Percentiles rank a stretch among this genome's conserved stretches.
Evolutionary conservation across 495 filamentous ascomycete species (phyloP).

Genomic region (Usnea hakonensis): DNA sequence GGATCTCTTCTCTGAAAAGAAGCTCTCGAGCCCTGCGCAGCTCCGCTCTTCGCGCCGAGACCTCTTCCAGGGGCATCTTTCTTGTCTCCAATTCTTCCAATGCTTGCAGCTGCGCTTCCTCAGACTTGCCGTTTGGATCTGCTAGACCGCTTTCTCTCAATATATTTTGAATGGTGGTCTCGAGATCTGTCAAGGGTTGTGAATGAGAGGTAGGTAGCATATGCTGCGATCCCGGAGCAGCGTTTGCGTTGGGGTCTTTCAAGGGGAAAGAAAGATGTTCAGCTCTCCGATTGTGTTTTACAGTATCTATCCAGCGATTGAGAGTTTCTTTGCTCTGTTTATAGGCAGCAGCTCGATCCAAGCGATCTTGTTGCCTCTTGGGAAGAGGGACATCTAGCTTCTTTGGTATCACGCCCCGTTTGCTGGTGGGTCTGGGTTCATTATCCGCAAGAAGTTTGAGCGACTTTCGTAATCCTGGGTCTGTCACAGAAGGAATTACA

Average conservation of each 20-base stretch:
- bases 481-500: constrained; percentile 63
- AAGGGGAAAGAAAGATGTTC: constrained; percentile 91
- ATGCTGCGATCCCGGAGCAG: constrained; percentile 40
- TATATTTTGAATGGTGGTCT: constrained; percentile 75
- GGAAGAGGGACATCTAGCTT: constrained; percentile 80
- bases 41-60: constrained; percentile 63
- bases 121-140: constrained; percentile 47
- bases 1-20: constrained; percentile 81
- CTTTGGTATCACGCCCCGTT: constrained; percentile 47
- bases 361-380: constrained; percentile 79
- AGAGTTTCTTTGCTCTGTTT: constrained; percentile 87
- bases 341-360: constrained; percentile 80
- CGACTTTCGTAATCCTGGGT: constrained; percentile 69
- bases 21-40: constrained; percentile 75
- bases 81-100: constrained; percentile 64
- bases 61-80: constrained; percentile 60
- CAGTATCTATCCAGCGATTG: constrained; percentile 85
- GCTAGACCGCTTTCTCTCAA: constrained; percentile 79
- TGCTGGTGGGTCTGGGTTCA: constrained; percentile 43
- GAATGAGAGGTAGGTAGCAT: constrained; percentile 48
- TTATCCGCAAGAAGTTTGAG: constrained; percentile 51
- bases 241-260: constrained; percentile 52
- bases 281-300: constrained; percentile 85
- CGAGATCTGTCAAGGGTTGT: constrained; percentile 68
- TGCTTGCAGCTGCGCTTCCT: constrained; percentile 56